Evolutionary conservation across 2,329 filamentous ascomycete genomes (phyloP).

Genomic region (Penicillium sp.): DNA sequence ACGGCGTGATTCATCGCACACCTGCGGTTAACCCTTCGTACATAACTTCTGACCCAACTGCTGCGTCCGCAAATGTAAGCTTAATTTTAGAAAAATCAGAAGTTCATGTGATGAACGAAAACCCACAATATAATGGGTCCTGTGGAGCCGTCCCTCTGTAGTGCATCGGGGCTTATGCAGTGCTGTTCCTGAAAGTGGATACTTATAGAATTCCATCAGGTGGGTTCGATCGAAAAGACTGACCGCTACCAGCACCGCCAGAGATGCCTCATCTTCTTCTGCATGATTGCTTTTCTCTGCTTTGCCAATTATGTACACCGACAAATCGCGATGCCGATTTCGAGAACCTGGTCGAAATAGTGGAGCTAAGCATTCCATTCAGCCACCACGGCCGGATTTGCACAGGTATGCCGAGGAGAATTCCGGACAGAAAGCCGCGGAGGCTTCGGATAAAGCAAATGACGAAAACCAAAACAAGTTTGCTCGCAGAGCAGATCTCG

Average conservation of each 20-base stretch:
- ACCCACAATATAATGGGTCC: neutral
- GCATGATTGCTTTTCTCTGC: too few relatives aligned
- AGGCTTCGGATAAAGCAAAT: neutral
- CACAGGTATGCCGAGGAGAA: neutral
- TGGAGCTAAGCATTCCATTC: neutral
- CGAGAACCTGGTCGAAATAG: neutral
- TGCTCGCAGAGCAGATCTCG: neutral
- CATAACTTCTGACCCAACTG: neutral
- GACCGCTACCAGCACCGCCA: neutral
- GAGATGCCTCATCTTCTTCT: too few relatives aligned
- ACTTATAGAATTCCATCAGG: neutral
- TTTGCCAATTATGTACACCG: too few relatives aligned
- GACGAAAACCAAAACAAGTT: neutral
- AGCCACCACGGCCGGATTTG: neutral
- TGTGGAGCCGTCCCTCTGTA: neutral
- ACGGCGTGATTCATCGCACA: too few relatives aligned
- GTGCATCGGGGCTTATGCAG: neutral
- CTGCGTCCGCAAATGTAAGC: neutral
- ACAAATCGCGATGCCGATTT: too few relatives aligned
- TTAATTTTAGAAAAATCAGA: neutral
- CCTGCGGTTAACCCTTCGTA: too few relatives aligned
- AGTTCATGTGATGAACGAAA: conserved; percentile 1
- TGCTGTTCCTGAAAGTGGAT: conserved; percentile 1
- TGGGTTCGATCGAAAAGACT: neutral
- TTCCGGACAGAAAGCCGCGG: neutral